Percentiles rank a stretch among this genome's conserved stretches.
Evolutionary conservation across 169 alveolate species (phyloP).

Genomic region (Plasmodium billcollinsi): DNA sequence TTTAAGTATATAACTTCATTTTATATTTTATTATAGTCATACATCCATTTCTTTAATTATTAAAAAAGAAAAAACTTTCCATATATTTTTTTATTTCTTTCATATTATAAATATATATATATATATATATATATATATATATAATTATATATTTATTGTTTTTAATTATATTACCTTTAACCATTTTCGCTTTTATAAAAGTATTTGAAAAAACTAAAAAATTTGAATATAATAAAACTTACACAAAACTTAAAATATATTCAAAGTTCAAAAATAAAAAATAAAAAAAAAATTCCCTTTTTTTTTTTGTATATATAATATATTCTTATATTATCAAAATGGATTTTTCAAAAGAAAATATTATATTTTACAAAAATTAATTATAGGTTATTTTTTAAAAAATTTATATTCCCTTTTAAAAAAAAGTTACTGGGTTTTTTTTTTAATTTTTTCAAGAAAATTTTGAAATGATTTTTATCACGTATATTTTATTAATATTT

Average conservation of each 20-base stretch:
- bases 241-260: neutral
- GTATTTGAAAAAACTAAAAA: conserved; percentile 1
- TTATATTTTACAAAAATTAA: neutral
- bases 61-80: neutral
- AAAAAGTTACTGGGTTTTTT: neutral
- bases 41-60: neutral
- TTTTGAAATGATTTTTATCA: too few relatives aligned
- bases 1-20: neutral
- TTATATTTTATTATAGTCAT: conserved; percentile 2
- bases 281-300: neutral
- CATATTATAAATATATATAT: too few relatives aligned
- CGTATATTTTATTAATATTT: too few relatives aligned
- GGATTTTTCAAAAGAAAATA: neutral
- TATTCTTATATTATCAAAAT: neutral
- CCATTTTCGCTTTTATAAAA: conserved; percentile 25
- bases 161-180: conserved; percentile 13
- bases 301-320: too few relatives aligned
- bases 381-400: neutral
- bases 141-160: too few relatives aligned
- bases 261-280: neutral
- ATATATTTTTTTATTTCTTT: neutral
- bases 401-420: neutral
- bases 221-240: neutral
- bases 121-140: too few relatives aligned
- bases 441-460: neutral